These are phyloP conservation scores for Scorias spongiosa DNA, from an alignment of 2,329 filamentous ascomycete genomes.

Conservation along the genomic window DNA sequence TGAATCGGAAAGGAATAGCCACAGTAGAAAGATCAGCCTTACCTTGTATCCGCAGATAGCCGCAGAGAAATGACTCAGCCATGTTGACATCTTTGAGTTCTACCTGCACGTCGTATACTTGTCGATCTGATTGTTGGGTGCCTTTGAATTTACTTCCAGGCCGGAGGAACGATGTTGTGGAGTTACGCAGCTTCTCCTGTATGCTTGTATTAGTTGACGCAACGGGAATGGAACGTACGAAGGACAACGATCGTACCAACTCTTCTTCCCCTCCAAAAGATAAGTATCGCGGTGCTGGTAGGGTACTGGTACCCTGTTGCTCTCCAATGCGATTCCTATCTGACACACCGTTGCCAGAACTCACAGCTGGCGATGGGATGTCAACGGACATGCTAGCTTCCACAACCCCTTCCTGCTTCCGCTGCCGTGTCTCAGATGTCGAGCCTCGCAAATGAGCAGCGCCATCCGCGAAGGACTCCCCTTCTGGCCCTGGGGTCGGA, in stretches of 20 bases:
- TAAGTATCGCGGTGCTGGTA: background rate
- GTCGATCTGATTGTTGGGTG: constrained; percentile 82
- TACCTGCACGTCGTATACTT: constrained; percentile 89
- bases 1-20: constrained; percentile 4
- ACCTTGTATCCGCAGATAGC: constrained; percentile 94
- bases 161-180: constrained; percentile 74
- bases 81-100: constrained; percentile 95
- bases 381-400: background rate
- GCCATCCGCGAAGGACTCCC: background rate
- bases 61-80: constrained; percentile 84
- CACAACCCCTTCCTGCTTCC: background rate
- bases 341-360: background rate
- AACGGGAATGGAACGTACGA: constrained; percentile 2
- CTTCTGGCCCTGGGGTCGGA: background rate
- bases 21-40: constrained; percentile 8
- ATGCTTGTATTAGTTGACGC: constrained; percentile 1
- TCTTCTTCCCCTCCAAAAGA: background rate
- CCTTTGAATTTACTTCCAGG: constrained; percentile 79
- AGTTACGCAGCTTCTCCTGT: constrained; percentile 52
- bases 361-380: background rate
- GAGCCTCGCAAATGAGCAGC: background rate
- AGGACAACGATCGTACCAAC: constrained; percentile 4
- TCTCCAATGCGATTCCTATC: too few species aligned
- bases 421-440: background rate
- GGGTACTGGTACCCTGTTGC: background rate